phyloP scores from a whole-genome alignment of 140 eudicot genomes.

The Cichorium intybus region DNA sequence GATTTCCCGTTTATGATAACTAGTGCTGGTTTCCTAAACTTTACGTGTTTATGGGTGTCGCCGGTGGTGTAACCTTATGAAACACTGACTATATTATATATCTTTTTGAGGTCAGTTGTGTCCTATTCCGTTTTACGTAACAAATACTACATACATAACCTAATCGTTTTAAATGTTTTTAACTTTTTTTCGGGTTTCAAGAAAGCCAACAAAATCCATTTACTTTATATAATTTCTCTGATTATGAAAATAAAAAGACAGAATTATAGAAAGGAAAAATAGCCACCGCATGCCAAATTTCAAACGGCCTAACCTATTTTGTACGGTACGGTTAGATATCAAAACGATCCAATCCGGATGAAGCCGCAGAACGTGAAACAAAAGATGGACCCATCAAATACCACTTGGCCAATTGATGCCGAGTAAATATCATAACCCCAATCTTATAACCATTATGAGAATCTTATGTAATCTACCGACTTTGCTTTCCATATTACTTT shows the following conservation, averaged over 20 bases:
- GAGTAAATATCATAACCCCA: conserved; percentile 13
- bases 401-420: conserved; percentile 14
- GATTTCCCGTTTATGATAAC: too few species aligned
- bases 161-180: too few species aligned
- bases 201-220: not conserved
- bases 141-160: too few species aligned
- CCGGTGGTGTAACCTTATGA: too few species aligned
- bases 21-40: too few species aligned
- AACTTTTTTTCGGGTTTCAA: not conserved
- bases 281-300: not conserved
- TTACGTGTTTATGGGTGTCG: too few species aligned
- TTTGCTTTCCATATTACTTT: conserved; percentile 2
- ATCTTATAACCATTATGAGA: conserved; percentile 16
- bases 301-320: not conserved
- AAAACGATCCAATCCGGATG: not conserved
- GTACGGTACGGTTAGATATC: not conserved
- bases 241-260: too few species aligned
- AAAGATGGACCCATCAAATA: not conserved
- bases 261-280: not conserved
- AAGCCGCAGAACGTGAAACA: not conserved
- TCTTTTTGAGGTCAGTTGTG: too few species aligned
- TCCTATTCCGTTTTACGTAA: too few species aligned
- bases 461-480: conserved; percentile 20
- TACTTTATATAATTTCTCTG: not conserved
- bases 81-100: too few species aligned